Base-by-base conservation (phyloP, 1,284 basidiomycete genomes). In the Chiua sp. region DNA sequence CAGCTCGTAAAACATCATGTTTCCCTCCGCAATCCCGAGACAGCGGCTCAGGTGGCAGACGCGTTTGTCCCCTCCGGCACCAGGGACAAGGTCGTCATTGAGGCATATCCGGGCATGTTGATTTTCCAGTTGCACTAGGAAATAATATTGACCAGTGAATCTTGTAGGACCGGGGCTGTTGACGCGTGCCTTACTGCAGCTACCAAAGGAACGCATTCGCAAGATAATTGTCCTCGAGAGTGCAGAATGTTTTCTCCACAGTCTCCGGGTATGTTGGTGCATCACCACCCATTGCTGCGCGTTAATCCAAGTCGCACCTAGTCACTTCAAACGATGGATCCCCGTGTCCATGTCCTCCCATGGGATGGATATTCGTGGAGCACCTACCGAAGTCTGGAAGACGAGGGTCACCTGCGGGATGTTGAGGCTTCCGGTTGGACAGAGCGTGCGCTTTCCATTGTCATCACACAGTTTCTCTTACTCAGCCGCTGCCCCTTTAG, bases 141-240 rank as follows among this genome's bases (percentile, higher is more conserved):
- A 52, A 18, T 51, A 3, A 42, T 54, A 55, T 18, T 57, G 10
- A 55, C 13, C n/a, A 39, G 8, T 13, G 48, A 22, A 15, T 50
- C 16, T n/a, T 6, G 26, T 33, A 92, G 90, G 90, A 13, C 88
- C 88, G 33, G 90, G 90, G 22, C 79, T 79, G 47, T 75, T 92
- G 22, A 88, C 90, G 3, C 78, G 90, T 47, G 87, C 88, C n/a
- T 70, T 92, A 44, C 73, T 92, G 42, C 72, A 80, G n/a, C 75
- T 91, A 7, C 88, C 89, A 3, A 79, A 79, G 56, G 76, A 78
- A 3, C 76, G 84, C 50, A 78, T 93, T 57, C 79, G 81, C 62
- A 88, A 85, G 63, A 69, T 93, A 6, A 90, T 93, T 62, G 81
- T 93, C 1, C 67, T 93, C 30, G 91, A 93, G 66, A 79, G 85